A percentile compares a stretch with the other conserved stretches of the same genome.
Conservation (phyloP, 2,329 filamentous ascomycete species). For the Hypoxylon sp. region DNA sequence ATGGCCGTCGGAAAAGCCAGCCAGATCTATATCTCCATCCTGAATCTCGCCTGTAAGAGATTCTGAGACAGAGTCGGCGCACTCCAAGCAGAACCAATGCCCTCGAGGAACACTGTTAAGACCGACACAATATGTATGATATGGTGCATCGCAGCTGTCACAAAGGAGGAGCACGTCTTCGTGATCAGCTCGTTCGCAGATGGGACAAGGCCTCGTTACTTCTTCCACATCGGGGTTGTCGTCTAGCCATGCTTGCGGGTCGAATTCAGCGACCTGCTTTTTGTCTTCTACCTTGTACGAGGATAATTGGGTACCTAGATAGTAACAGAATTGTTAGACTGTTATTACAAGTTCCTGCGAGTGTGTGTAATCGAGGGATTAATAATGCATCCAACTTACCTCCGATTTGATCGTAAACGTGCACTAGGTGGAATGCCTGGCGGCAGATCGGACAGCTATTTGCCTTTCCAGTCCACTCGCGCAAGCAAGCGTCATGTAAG, state of each 20-base stretch:
- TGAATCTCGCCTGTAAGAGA: constrained; percentile 60
- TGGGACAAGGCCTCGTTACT: constrained; percentile 80
- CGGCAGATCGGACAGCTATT: constrained; percentile 99
- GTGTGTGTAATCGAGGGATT: constrained; percentile 1
- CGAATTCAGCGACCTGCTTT: constrained; percentile 91
- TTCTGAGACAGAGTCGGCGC: constrained; percentile 64
- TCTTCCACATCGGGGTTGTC: constrained; percentile 81
- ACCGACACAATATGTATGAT: constrained; percentile 93
- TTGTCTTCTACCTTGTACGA: constrained; percentile 81
- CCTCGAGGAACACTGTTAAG: constrained; percentile 82
- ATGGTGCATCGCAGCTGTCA: constrained; percentile 89
- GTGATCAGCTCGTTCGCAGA: constrained; percentile 86
- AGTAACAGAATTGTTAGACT: constrained; percentile 45
- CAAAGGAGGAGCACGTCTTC: constrained; percentile 90
- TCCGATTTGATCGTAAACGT: constrained; percentile 84
- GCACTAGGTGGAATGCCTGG: constrained; percentile 89
- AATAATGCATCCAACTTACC: constrained; percentile 69
- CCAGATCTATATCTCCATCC: constrained; percentile 48
- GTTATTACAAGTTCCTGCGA: constrained; percentile 22
- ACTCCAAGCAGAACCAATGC: constrained; percentile 93
- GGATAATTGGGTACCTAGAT: constrained; percentile 68
- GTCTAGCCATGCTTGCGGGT: constrained; percentile 80
- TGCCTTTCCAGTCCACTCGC: constrained; percentile 94
- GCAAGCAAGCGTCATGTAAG: constrained; percentile 92
- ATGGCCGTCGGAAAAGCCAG: constrained; percentile 48